Evolutionary conservation across 331 rosid species (phyloP).

Genomic region (Telfairia occidentalis): DNA sequence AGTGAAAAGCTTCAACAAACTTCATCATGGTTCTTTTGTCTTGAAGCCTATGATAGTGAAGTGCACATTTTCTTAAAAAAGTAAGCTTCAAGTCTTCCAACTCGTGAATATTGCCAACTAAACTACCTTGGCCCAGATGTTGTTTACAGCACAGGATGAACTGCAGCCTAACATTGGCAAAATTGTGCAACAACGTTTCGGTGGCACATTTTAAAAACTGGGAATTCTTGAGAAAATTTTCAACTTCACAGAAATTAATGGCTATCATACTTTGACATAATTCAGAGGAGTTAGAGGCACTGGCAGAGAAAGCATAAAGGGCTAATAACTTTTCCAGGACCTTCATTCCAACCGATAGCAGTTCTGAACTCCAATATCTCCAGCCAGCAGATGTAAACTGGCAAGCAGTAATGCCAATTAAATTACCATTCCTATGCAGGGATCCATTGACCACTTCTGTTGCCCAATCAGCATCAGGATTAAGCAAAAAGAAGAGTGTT

Average conservation of each 20-base stretch:
- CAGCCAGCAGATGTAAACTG: conserved; percentile 14
- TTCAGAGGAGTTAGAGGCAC: not conserved
- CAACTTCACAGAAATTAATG: conserved; percentile 4
- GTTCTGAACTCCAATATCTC: conserved; percentile 15
- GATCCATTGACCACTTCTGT: conserved; percentile 1
- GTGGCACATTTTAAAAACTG: not conserved
- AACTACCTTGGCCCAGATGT: not conserved
- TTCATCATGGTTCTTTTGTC: conserved; percentile 11
- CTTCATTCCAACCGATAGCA: conserved; percentile 16
- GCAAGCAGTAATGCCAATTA: not conserved
- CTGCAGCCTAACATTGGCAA: not conserved
- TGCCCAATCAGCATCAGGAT: conserved; percentile 19
- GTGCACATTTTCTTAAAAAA: conserved; percentile 6
- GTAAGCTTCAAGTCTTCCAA: not conserved
- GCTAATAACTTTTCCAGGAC: conserved; percentile 16
- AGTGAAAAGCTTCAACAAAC: conserved; percentile 4
- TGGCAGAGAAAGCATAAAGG: conserved; percentile 3
- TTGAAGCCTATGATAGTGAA: conserved; percentile 7
- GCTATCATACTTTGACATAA: conserved; percentile 7
- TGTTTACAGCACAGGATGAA: conserved; percentile 2
- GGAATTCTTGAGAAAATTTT: conserved; percentile 10
- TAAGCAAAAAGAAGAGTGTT: conserved; percentile 10
- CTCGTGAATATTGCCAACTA: not conserved
- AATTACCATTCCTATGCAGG: not conserved
- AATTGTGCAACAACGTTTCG: not conserved